Evolutionary conservation across 805 yeast genomes (phyloP).

Genomic region (Suhomyces faveliae): DNA sequence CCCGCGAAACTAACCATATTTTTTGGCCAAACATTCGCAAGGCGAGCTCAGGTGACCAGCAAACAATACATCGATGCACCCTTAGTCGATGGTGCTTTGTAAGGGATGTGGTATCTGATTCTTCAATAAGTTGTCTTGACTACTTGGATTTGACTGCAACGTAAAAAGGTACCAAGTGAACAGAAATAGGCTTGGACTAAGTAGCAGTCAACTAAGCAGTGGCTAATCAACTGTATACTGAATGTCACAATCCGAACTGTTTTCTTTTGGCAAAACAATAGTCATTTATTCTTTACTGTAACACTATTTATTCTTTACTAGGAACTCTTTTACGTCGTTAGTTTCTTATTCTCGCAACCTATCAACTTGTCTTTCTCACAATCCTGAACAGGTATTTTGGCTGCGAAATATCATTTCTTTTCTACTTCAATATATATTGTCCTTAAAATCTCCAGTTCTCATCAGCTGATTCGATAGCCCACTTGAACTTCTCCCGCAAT

Average conservation of each 20-base stretch:
- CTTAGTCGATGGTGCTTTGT: not conserved
- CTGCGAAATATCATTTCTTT: not conserved
- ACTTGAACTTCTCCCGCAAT: slow-evolving; percentile 83
- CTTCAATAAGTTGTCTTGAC: not conserved
- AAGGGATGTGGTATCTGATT: not conserved
- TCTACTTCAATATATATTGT: not conserved
- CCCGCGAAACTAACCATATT: not conserved
- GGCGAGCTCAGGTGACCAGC: not conserved
- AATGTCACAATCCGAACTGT: no score
- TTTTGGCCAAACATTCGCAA: not conserved
- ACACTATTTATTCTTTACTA: no score
- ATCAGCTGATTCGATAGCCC: slow-evolving; percentile 94
- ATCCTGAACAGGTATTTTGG: not conserved
- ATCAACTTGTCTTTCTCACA: no score
- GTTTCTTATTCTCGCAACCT: no score
- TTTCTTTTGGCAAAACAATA: no score
- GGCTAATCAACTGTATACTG: no score
- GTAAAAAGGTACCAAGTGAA: no score
- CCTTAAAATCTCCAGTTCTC: slow-evolving; percentile 80
- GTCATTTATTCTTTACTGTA: no score
- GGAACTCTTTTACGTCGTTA: no score
- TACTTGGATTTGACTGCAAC: no score
- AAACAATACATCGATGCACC: not conserved
- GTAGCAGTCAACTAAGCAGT: no score
- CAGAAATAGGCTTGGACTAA: no score